Evolutionary conservation across 768 basidiomycete species (phyloP).

Genomic region (Leccinellum luteum): DNA sequence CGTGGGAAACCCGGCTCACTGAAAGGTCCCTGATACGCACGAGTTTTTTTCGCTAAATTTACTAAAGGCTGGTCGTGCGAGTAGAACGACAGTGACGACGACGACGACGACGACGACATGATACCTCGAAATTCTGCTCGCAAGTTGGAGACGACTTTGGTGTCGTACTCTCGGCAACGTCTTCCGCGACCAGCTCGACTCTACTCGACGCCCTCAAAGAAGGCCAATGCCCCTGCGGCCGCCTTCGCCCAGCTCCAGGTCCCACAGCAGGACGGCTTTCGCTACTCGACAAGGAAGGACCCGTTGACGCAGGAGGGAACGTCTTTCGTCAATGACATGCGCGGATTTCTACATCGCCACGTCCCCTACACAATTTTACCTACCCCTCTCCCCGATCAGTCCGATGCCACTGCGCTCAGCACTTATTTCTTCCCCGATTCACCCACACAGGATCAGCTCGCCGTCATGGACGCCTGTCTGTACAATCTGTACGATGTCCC

Average conservation of each 20-base stretch:
- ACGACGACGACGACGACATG: constrained; percentile 14
- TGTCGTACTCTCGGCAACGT: constrained; percentile 62
- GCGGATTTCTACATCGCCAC: constrained; percentile 48
- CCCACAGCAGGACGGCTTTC: constrained; percentile 38
- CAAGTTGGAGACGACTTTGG: constrained; percentile 38
- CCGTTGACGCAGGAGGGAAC: constrained; percentile 17
- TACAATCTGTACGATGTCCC: constrained; percentile 47
- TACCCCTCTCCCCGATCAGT: constrained; percentile 57
- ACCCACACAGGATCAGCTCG: constrained; percentile 61
- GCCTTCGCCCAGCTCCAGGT: constrained; percentile 39
- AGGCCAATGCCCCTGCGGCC: constrained; percentile 50
- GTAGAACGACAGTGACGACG: constrained; percentile 9
- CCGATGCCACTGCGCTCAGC: constrained; percentile 34
- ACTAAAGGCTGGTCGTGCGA: constrained; percentile 17
- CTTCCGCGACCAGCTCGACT: constrained; percentile 69
- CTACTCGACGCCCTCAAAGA: constrained; percentile 65
- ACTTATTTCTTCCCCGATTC: constrained; percentile 64
- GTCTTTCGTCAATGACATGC: constrained; percentile 38
- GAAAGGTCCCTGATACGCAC: not conserved
- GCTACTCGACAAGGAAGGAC: constrained; percentile 30
- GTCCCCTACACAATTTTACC: constrained; percentile 59
- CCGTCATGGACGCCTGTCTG: constrained; percentile 81
- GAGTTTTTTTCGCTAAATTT: constrained; percentile 2
- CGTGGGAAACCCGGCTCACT: no score
- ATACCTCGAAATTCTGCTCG: constrained; percentile 30